These are phyloP conservation scores for Dothiorella sarmentorum DNA, from an alignment of 2,329 filamentous ascomycete genomes.

Conservation along the genomic window DNA sequence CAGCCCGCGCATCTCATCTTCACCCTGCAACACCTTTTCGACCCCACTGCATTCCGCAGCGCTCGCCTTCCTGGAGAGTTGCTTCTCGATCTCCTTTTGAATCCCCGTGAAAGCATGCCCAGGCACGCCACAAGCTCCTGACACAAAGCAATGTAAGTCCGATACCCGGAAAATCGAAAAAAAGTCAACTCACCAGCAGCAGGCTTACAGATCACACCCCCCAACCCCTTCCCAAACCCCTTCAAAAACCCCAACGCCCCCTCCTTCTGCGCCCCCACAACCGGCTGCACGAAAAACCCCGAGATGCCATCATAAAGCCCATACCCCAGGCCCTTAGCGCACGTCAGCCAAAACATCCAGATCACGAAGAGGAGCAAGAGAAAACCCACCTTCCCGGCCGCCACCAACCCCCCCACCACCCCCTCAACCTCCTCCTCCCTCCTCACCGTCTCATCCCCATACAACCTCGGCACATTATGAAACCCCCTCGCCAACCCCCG, in stretches of 20 bases:
- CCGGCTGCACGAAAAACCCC: conserved; percentile 25
- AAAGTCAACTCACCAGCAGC: neutral
- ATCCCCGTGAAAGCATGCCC: neutral
- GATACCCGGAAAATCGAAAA: no score
- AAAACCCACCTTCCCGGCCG: neutral
- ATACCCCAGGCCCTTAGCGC: conserved; percentile 22
- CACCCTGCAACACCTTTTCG: neutral
- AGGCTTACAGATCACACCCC: conserved; percentile 26
- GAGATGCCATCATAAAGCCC: conserved; percentile 27
- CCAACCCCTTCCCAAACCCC: conserved; percentile 28
- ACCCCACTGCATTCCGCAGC: neutral
- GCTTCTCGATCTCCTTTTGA: neutral
- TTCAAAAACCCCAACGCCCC: conserved; percentile 26
- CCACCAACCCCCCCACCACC: neutral
- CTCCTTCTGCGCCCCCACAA: conserved; percentile 24
- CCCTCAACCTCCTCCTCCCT: conserved; percentile 3
- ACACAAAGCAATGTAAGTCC: neutral
- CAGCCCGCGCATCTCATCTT: neutral
- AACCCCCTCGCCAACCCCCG: neutral
- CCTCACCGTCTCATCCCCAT: conserved; percentile 18
- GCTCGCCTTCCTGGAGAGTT: neutral
- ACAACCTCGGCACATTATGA: neutral
- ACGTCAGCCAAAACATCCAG: neutral
- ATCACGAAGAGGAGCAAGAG: neutral
- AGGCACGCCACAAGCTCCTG: conserved; percentile 1